Percentiles rank a stretch among this genome's conserved stretches.
Conservation (phyloP, 139 green algal species). For the Klebsormidium nitens region DNA sequence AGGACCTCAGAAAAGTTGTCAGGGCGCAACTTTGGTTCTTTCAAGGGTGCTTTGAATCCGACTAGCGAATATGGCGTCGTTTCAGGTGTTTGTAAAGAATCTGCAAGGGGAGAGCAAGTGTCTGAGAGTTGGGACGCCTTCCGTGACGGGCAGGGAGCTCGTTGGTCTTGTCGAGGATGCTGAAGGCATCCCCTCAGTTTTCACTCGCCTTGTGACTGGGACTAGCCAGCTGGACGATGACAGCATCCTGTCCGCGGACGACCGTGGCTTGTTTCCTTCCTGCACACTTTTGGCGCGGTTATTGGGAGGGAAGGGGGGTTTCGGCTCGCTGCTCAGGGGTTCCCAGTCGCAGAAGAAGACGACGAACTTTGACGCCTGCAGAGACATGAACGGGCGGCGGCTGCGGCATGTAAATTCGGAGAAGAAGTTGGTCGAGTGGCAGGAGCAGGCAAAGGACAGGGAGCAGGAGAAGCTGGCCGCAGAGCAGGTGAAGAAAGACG, state of each 20-base stretch:
- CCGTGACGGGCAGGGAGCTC: constrained; percentile 1
- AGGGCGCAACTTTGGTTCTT: too few relatives aligned
- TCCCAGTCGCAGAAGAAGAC: constrained; percentile 69
- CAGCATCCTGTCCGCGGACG: background rate
- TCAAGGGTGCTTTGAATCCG: too few relatives aligned
- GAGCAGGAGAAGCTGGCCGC: constrained; percentile 73
- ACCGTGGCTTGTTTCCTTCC: constrained; percentile 16
- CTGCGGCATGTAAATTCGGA: constrained; percentile 64
- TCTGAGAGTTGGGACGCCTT: background rate
- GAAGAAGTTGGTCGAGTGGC: constrained; percentile 81
- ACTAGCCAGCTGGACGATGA: background rate
- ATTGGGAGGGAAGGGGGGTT: constrained; percentile 72
- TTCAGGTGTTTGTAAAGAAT: background rate
- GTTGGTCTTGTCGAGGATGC: background rate
- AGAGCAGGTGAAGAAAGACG: constrained; percentile 67
- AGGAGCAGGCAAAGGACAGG: constrained; percentile 54
- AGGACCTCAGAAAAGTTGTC: too few relatives aligned
- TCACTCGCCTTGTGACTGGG: constrained; percentile 8
- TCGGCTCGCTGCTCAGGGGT: constrained; percentile 85
- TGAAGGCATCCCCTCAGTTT: background rate
- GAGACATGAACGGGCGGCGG: constrained; percentile 80
- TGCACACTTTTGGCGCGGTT: constrained; percentile 26
- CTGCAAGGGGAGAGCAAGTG: background rate
- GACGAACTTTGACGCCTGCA: constrained; percentile 85
- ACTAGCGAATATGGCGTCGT: too few relatives aligned